Evolutionary conservation across 1,284 basidiomycete genomes (phyloP).

Genomic region (Phylloboletellus chloephorus): DNA sequence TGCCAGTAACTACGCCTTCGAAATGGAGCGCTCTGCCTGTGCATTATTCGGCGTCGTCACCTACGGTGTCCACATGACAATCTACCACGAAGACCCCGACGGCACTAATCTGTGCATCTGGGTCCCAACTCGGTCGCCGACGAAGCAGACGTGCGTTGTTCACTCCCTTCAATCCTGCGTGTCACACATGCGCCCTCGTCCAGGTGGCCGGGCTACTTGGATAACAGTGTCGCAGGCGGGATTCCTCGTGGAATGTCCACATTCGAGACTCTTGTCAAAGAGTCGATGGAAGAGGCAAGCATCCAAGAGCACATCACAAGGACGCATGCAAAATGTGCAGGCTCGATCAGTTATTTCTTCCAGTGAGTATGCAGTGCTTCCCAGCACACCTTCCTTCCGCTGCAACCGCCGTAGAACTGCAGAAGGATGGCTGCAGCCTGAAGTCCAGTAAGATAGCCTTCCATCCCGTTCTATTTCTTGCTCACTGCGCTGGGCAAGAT

Average conservation of each 20-base stretch:
- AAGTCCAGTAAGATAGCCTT: conserved; percentile 59
- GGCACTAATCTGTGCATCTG: conserved; percentile 64
- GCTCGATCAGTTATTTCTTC: conserved; percentile 65
- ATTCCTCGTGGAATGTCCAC: conserved; percentile 71
- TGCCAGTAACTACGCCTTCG: conserved; percentile 66
- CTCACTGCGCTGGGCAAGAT: conserved; percentile 40
- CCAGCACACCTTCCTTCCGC: background rate
- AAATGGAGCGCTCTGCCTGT: conserved; percentile 86
- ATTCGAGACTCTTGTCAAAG: conserved; percentile 81
- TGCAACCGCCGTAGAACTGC: conserved; percentile 44
- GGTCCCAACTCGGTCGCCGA: conserved; percentile 82
- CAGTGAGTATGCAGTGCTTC: conserved; percentile 37
- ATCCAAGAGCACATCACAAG: conserved; percentile 60
- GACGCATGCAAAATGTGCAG: conserved; percentile 52
- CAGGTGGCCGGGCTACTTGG: conserved; percentile 72
- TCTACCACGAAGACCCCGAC: conserved; percentile 50
- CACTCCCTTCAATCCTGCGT: background rate
- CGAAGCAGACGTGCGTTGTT: conserved; percentile 75
- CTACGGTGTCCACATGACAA: conserved; percentile 82
- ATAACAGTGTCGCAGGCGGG: conserved; percentile 79
- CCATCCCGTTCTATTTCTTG: background rate
- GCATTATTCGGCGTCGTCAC: conserved; percentile 88
- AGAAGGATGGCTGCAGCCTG: conserved; percentile 80
- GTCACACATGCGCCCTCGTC: conserved; percentile 6
- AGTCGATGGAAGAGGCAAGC: conserved; percentile 90